Conservation (phyloP, 148 eudicot species). For the Oxyria digyna region DNA sequence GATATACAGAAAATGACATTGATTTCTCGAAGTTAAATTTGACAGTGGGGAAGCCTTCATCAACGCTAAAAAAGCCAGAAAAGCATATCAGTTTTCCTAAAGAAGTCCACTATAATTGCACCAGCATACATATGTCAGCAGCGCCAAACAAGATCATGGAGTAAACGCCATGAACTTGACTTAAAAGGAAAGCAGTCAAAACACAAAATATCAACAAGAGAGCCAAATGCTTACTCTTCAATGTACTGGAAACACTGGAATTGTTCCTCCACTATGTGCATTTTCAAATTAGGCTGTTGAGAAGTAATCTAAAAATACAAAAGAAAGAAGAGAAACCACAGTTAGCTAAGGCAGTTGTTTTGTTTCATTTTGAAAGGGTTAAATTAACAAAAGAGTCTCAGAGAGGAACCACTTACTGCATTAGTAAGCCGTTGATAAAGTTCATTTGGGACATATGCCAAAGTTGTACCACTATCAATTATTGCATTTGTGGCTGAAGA, state of each 20-base stretch:
- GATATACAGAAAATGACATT: constrained; percentile 26
- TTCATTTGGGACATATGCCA: constrained; percentile 71
- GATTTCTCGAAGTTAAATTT: constrained; percentile 27
- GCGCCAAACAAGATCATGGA: background rate
- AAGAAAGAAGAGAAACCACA: background rate
- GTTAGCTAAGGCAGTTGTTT: background rate
- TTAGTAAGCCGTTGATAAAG: constrained; percentile 35
- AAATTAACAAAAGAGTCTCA: background rate
- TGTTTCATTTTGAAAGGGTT: too few species aligned
- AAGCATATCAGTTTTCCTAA: background rate
- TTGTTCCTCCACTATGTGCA: constrained; percentile 48
- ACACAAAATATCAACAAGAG: background rate
- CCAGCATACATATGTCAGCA: background rate
- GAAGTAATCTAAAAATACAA: constrained; percentile 36
- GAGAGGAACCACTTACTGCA: constrained; percentile 26
- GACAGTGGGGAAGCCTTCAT: constrained; percentile 32
- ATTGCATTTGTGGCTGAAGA: constrained; percentile 35
- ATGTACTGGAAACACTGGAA: constrained; percentile 62
- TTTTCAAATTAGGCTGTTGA: constrained; percentile 36
- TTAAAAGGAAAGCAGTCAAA: background rate
- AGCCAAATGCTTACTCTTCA: constrained; percentile 40
- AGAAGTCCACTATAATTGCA: background rate
- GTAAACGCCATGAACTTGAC: background rate
- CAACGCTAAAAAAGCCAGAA: constrained; percentile 23
- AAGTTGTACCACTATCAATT: constrained; percentile 89